Base-by-base conservation (phyloP, 257 asterid species). In the Ballota nigra region DNA sequence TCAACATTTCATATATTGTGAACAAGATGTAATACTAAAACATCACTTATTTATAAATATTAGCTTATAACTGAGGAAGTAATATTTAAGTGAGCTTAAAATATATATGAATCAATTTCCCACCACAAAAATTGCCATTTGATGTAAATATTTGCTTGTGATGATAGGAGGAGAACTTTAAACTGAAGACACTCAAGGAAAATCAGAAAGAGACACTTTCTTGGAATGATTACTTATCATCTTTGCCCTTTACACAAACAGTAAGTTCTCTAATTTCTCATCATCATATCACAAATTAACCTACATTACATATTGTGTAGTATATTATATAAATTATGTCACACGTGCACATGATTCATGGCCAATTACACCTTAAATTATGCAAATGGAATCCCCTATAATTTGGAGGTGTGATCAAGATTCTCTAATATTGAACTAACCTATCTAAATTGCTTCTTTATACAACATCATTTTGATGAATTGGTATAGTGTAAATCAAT, bases 161-260 rank as follows among this genome's bases (percentile, higher is more conserved):
- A 0, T 49, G 16, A 59, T 71, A 92, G 98, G 98, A 90, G 72
- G 98, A 92, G 83, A 92, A 92, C 58, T 18, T 90, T 10, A 83
- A 68, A 23, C 36, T 92, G 72, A 88, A 88, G 82, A 79, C 36
- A 64, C 59, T 53, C 2, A 88, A 90, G 68, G 96, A 90, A 72
- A 89, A 92, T 61, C 79, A 73, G 6, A 84, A 83, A 63, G 87
- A 88, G 66, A 69, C 96, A 16, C 65, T 83, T 31, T 45, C 38
- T 68, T 90, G 97, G 97, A 83, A 62, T 11, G 98, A 92, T 72
- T 92, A 92, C 72, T 68, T 81, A 34, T 80, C 95, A 63, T 84
- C 90, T 26, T 70, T 90, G 58, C 89, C 93, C 64, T 92, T 92
- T 63, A 92, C 98, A n/a, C 97, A 88, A 59, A 77, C 69, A 33